Base-by-base conservation (phyloP, 2,329 filamentous ascomycete genomes). In the Calonectria hawksworthii region DNA sequence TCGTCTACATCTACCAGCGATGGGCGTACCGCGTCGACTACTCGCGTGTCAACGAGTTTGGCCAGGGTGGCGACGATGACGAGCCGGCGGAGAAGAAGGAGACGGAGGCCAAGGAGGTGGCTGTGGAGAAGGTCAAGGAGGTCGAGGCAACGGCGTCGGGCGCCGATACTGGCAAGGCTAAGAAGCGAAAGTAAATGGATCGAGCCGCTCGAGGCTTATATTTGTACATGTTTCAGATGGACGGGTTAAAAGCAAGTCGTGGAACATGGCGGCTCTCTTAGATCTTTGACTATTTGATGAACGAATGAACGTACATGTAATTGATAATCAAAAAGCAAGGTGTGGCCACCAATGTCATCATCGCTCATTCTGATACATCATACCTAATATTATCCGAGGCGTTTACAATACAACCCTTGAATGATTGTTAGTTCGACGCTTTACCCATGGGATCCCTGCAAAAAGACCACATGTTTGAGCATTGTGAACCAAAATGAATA, bases 1-100 rank as follows among this genome's bases (percentile, higher is more conserved):
- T 99, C 84, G 90, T 99, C 74, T 99, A 98, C 87, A 81, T 99
- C 5, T 99, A 99, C 86, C 97, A 99, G 87, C 92, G 93, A 75
- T 99, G 93, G 91, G 94, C 94, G 70, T 99, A 99, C 89, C 95
- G 94, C 87, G 90, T 97, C 75, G 97, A 99, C 85, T 97, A 96
- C 87, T 93, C 91, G 14, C 92, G 97, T 76, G 94, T 99, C 83
- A 99, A 99, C 85, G 97, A 99, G 86, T 99, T 99, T 83, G 97
- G 97, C 11, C 97, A 99, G 88, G 97, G 96, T 44, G 97, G 97
- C n/a, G 96, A 98, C n/a, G 94, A 95, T 44, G 84, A 85, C 30
- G 61, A 65, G 61, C 61, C 61, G 79, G 82, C 86, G 70, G 82
- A 85, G 75, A 77, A 77, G 14, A 77, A 81, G 50, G 77, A 79